Base-by-base conservation (phyloP, 371 early-diverging fungal species). In the Lichtheimia ornata region DNA sequence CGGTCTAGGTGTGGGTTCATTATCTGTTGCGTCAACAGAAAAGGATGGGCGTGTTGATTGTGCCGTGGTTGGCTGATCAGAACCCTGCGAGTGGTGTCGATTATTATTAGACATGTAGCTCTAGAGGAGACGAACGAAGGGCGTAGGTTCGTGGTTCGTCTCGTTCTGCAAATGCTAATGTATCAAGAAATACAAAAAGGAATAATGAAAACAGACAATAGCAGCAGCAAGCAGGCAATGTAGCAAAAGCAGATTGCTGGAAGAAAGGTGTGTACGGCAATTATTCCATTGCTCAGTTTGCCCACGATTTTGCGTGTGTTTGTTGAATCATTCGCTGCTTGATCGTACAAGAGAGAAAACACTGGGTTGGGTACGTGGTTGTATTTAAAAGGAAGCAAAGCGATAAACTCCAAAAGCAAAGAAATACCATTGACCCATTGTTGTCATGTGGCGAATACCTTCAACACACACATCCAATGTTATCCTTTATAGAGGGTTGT, bases 81-180 rank as follows among this genome's bases (percentile, higher is more conserved):
- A 64, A 61, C 30, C 53, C 55, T 30, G 56, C 50, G 35, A 56
- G 35, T 60, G 61, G 43, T 56, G 59, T 42, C 47, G 65, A 18
- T 40, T 57, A 55, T 42, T 28, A 61, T 50, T 54, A 55, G 51
- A 61, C 50, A 56, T 28, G 54, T 35, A 35, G 35, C 35, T 35
- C 35, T 35, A 35, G 35, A 35, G 35, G 47, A 47, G 47, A 47
- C 47, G 47, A 47, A 47, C 47, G 22, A 47, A n/a, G 6, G 5
- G 4, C 27, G 5, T 52, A 1, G 53, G 11, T 35, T 35, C 35
- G 35, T 35, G 35, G 11, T 35, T 35, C 35, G 35, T 35, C 35
- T 35, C 35, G 35, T 35, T 35, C 35, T 35, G 35, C 0, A 9
- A 9, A 35, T 35, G 35, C 35, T 35, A 35, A 35, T 35, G 35